Base-by-base conservation (phyloP, 2,329 filamentous ascomycete species). In the Claviceps capensis region DNA sequence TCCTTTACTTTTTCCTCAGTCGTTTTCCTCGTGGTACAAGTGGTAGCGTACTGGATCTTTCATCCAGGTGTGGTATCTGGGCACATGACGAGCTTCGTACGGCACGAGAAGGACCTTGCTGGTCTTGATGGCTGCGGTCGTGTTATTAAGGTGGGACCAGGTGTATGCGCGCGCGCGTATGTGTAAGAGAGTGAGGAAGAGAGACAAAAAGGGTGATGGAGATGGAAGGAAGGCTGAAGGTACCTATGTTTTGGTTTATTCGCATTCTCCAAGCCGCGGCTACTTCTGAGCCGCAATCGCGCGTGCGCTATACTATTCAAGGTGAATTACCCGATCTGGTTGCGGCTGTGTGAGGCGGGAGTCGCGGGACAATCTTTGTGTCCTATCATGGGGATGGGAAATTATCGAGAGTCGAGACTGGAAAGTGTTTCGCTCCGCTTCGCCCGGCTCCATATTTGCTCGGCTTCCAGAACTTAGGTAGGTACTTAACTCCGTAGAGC, bases 51-150 rank as follows among this genome's bases (percentile, higher is more conserved):
- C 85, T 49, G 83, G 76, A 61, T 93, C 83, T 72, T 90, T 78
- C 90, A 97, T 96, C 91, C 91, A 97, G 61, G 75, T 71, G 64
- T 95, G 88, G 65, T 96, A 96, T 40, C 76, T 82, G 16, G 76
- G 75, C 23, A 97, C 91, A 71, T 96, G 91, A 62, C 82, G 85
- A 40, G 75, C 69, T 56, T 84, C 83, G 67, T 96, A 96, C 0
- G 90, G 90, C 9, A 95, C 88, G 9, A 97, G 77, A 17, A 94
- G 76, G 45, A 86, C 72, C 48, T 73, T 73, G 4, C 76, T 68
- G 1, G 85, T 85, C 3, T 78, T 75, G 36, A 94, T 70, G 17
- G 83, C 88, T 94, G 58, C 16, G 30, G 0, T 3, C 6, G 7
- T 5, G 42, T 52, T 5, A 38, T 52, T 17, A 52, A 50, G 14